phyloP scores from a whole-genome alignment of 257 asterid genomes.

The Primulina tabacum region DNA sequence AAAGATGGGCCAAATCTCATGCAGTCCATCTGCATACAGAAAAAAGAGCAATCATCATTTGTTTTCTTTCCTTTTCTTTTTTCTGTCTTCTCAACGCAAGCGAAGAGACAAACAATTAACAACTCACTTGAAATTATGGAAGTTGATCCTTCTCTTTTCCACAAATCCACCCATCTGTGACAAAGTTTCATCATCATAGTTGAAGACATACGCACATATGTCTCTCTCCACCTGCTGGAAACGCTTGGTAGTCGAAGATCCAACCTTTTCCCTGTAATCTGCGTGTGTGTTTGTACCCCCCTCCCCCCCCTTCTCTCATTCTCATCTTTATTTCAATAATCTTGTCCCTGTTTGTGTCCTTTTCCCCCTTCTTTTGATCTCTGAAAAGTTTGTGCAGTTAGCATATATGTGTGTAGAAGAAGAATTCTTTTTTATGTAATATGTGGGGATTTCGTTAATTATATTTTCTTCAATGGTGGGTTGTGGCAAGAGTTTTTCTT shows the following conservation, averaged over 20 bases:
- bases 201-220: constrained; percentile 1
- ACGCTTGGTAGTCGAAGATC: constrained; percentile 38
- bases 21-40: background rate
- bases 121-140: constrained; percentile 28
- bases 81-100: background rate
- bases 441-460: constrained; percentile 20
- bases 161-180: constrained; percentile 36
- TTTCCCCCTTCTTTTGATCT: background rate
- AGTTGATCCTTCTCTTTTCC: constrained; percentile 25
- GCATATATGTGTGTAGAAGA: constrained; percentile 19
- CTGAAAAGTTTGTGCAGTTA: background rate
- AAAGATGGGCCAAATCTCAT: background rate
- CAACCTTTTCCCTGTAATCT: constrained; percentile 33
- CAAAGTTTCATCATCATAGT: constrained; percentile 24
- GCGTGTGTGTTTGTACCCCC: constrained; percentile 22
- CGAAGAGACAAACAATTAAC: constrained; percentile 18
- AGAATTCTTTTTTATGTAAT: background rate
- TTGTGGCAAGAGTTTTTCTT: constrained; percentile 14
- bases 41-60: constrained; percentile 35
- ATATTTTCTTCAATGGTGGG: constrained; percentile 28
- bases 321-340: constrained; percentile 24
- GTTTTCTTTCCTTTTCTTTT: background rate
- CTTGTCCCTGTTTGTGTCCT: constrained; percentile 33
- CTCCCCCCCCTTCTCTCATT: background rate
- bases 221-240: constrained; percentile 23